Percentiles rank a stretch among this genome's conserved stretches.
Conservation (phyloP, 768 basidiomycete genomes). For the Rossbeevera mucosa region DNA sequence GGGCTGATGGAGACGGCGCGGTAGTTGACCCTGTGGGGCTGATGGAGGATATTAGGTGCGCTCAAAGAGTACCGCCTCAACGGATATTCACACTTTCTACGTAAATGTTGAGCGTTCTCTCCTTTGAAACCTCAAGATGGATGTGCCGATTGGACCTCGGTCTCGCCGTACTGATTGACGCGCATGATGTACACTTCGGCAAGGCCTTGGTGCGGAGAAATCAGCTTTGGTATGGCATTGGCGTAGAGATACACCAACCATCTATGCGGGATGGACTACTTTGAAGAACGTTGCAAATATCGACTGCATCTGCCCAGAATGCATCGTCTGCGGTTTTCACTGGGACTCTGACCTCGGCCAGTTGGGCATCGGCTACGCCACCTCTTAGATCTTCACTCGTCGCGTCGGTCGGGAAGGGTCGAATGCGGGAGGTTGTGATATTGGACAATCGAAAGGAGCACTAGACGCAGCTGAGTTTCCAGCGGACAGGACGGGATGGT, state of each 20-base stretch:
- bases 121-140: slow-evolving; percentile 47
- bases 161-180: slow-evolving; percentile 46
- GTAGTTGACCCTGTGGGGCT: slow-evolving; percentile 30
- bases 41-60: slow-evolving; percentile 7
- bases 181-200: slow-evolving; percentile 65
- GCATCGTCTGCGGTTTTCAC: slow-evolving; percentile 48
- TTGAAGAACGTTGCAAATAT: slow-evolving; percentile 57
- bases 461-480: slow-evolving; percentile 5
- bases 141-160: slow-evolving; percentile 53
- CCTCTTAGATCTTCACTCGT: slow-evolving; percentile 60
- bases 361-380: slow-evolving; percentile 48
- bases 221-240: not conserved
- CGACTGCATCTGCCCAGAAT: slow-evolving; percentile 68
- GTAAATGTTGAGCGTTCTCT: slow-evolving; percentile 52
- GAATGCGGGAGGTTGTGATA: not conserved
- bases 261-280: slow-evolving; percentile 62
- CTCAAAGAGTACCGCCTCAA: not conserved
- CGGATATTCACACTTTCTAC: slow-evolving; percentile 54
- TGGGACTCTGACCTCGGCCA: slow-evolving; percentile 65
- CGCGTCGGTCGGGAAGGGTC: slow-evolving; percentile 29
- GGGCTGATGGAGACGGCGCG: too few relatives aligned
- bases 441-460: not conserved
- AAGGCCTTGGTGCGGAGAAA: slow-evolving; percentile 41
- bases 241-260: slow-evolving; percentile 36
- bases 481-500: slow-evolving; percentile 24